Base-by-base conservation (phyloP, 805 yeast genomes). In the Pichia californica region DNA sequence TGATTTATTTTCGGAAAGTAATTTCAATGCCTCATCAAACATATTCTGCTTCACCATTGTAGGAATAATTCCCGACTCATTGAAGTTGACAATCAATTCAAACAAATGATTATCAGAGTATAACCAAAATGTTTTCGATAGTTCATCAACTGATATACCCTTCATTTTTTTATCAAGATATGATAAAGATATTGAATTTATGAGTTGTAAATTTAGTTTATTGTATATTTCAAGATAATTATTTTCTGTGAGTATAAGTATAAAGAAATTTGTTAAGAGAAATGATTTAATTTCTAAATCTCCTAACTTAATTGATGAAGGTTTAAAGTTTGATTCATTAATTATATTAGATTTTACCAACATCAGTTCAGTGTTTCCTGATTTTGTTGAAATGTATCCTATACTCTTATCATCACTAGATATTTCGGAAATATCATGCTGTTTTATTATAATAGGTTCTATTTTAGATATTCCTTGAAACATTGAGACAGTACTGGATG, bases 61-160 rank as follows among this genome's bases (percentile, higher is more conserved):
- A 41, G 73, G 74, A 96, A 97, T 87, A 3, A 89, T 79, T 21
- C 83, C 83, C 5, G 73, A 66, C 5, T 79, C 69, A 59, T 91
- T 97, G 54, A 83, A 74, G 29, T 72, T 72, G 11, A 86, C 67
- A 9, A 82, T 70, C 7, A 93, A 62, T 58, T 93, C 99, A 56
- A 73, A 84, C 9, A 93, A 77, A 38, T 69, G 70, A 5, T 63
- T 56, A 11, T 66, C 61, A 0, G 93, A 77, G 53, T 68, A 86
- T 4, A 84, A 61, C 99, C 99, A 93, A 52, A 68, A 84, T 0
- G 98, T 85, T 1, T 68, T 56, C 35, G 62, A 62, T 4, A 60
- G 46, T 40, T 62, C 61, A 53, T 84, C 94, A 2, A 70, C 67
- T 2, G 71, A 54, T 5, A 78, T 56, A 0, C 82, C 82, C 7